Evolutionary conservation across 2,329 filamentous ascomycete species (phyloP).

Genomic region (Aspergillus thermomutatus): DNA sequence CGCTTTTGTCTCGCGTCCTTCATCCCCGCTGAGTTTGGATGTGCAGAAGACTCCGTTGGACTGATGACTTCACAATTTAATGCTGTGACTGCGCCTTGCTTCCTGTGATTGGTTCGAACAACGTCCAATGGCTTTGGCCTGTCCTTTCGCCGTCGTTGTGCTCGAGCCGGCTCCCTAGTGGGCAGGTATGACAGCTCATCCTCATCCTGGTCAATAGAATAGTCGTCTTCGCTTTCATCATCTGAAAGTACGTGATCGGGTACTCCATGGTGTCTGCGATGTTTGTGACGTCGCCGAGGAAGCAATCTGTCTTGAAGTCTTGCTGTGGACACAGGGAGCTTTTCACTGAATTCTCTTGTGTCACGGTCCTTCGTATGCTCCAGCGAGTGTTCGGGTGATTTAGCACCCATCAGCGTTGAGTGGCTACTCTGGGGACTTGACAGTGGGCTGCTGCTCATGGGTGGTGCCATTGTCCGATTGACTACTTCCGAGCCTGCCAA

Average conservation of each 20-base stretch:
- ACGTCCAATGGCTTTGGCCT: slow-evolving; percentile 21
- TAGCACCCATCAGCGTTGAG: slow-evolving; percentile 1
- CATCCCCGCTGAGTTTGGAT: not conserved
- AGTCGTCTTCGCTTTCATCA: slow-evolving; percentile 26
- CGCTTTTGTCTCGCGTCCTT: not conserved
- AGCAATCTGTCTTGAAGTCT: slow-evolving; percentile 34
- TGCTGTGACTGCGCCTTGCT: not conserved
- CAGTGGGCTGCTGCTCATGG: slow-evolving; percentile 34
- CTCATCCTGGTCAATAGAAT: slow-evolving; percentile 27
- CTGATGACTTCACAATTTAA: slow-evolving; percentile 5
- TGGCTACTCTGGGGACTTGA: slow-evolving; percentile 17
- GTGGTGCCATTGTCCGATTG: slow-evolving; percentile 37
- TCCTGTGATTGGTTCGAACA: slow-evolving; percentile 10
- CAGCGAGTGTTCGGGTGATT: not conserved
- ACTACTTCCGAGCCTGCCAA: slow-evolving; percentile 20
- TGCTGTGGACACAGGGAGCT: slow-evolving; percentile 31
- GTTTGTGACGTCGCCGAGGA: slow-evolving; percentile 31
- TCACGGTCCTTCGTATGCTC: not conserved
- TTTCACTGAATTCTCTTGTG: slow-evolving; percentile 8
- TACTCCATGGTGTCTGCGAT: slow-evolving; percentile 13
- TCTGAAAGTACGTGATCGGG: slow-evolving; percentile 21
- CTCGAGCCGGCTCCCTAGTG: slow-evolving; percentile 12
- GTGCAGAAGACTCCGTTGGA: not conserved
- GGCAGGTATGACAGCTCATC: slow-evolving; percentile 35
- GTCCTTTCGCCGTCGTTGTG: slow-evolving; percentile 14